These are phyloP conservation scores for Aspergillus brasiliensis DNA, from an alignment of 2,329 filamentous ascomycete genomes.

Conservation along the genomic window DNA sequence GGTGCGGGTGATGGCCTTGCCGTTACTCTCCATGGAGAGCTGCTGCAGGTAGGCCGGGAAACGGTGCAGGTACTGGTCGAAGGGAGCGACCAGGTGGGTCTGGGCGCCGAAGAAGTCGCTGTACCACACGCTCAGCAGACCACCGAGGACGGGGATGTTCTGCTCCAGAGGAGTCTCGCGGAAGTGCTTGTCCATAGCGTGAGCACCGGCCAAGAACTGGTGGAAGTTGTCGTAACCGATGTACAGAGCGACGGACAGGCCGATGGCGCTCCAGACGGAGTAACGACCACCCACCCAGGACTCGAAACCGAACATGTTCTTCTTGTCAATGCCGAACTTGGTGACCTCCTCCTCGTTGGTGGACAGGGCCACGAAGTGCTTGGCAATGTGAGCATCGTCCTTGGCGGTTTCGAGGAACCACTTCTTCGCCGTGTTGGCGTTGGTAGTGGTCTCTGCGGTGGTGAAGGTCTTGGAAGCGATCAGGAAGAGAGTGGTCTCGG, in stretches of 20 bases:
- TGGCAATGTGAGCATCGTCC: slow-evolving; percentile 76
- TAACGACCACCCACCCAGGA: slow-evolving; percentile 98
- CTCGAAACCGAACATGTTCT: slow-evolving; percentile 99
- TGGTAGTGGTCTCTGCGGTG: slow-evolving; percentile 94
- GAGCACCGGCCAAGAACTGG: slow-evolving; percentile 89
- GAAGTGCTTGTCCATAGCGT: slow-evolving; percentile 99
- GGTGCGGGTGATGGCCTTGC: slow-evolving; percentile 90
- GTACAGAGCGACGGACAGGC: slow-evolving; percentile 89
- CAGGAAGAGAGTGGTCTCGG: slow-evolving; percentile 98
- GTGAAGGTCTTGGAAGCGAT: slow-evolving; percentile 99
- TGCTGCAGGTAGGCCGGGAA: slow-evolving; percentile 99
- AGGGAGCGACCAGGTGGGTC: slow-evolving; percentile 95
- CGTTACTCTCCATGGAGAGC: slow-evolving; percentile 99
- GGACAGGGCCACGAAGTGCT: slow-evolving; percentile 97
- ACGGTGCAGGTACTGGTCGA: slow-evolving; percentile 98
- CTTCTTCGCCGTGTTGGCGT: slow-evolving; percentile 92
- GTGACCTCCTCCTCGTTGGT: slow-evolving; percentile 94
- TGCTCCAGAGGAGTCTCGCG: slow-evolving; percentile 83
- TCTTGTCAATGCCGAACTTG: slow-evolving; percentile 97
- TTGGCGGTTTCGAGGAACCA: slow-evolving; percentile 92
- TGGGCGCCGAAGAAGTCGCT: slow-evolving; percentile 98
- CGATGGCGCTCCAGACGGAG: slow-evolving; percentile 98
- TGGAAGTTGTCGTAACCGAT: slow-evolving; percentile 98
- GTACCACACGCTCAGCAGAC: slow-evolving; percentile 96
- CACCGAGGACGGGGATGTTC: slow-evolving; percentile 92